These are phyloP conservation scores for Cladobotryum protrusum DNA, from an alignment of 2,329 filamentous ascomycete species.

Conservation along the genomic window DNA sequence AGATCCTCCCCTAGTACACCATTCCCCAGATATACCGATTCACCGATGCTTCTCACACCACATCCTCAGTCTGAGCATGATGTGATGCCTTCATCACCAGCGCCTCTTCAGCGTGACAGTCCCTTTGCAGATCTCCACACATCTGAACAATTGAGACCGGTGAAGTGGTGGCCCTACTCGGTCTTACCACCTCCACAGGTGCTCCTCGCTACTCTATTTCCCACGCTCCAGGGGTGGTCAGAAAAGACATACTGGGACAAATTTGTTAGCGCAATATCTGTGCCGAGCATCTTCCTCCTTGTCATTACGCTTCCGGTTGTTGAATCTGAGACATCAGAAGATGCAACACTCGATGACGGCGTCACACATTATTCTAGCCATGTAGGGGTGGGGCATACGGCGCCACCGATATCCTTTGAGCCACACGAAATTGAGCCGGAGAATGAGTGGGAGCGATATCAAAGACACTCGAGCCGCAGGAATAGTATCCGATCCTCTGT, in stretches of 20 bases:
- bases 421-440: slow-evolving; percentile 33
- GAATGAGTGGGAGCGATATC: slow-evolving; percentile 55
- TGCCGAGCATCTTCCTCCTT: slow-evolving; percentile 84
- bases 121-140: slow-evolving; percentile 41
- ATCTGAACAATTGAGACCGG: slow-evolving; percentile 34
- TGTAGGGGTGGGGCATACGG: slow-evolving; percentile 23
- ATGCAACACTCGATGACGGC: slow-evolving; percentile 19
- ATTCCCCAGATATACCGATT: slow-evolving; percentile 64
- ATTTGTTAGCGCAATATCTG: slow-evolving; percentile 71
- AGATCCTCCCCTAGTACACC: slow-evolving; percentile 50
- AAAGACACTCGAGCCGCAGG: slow-evolving; percentile 37
- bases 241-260: slow-evolving; percentile 83
- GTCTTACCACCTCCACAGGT: slow-evolving; percentile 66
- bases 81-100: slow-evolving; percentile 44
- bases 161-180: slow-evolving; percentile 77
- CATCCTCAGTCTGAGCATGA: slow-evolving; percentile 38
- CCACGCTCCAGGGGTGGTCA: slow-evolving; percentile 75
- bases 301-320: slow-evolving; percentile 89
- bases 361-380: slow-evolving; percentile 25
- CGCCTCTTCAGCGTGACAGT: slow-evolving; percentile 35
- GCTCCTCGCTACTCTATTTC: slow-evolving; percentile 71
- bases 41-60: slow-evolving; percentile 40
- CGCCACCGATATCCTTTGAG: slow-evolving; percentile 31
- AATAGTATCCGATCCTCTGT: slow-evolving; percentile 16
- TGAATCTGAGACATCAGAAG: slow-evolving; percentile 58